phyloP scores from a whole-genome alignment of 1,284 basidiomycete species.

The Moesziomyces globuligerus region DNA sequence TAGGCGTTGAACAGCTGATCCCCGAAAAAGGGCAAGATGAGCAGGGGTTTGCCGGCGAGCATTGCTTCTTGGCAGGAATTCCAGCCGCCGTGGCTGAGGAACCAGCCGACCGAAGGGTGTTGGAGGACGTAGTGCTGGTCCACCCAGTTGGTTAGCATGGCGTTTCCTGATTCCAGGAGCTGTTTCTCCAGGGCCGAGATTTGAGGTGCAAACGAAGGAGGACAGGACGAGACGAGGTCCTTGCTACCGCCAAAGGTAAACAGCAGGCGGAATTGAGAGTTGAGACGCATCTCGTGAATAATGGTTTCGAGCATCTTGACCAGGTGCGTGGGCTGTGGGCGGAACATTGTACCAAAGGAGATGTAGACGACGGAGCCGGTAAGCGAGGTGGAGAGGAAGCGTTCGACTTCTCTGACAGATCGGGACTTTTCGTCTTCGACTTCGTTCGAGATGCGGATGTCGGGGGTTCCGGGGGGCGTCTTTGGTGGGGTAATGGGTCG shows the following conservation, averaged over 20 bases:
- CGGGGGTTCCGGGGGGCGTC: conserved; percentile 1
- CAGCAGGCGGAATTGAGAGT: not conserved
- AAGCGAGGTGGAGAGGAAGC: not conserved
- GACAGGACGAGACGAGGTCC: conserved; percentile 6
- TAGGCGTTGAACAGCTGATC: conserved; percentile 13
- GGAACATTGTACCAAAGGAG: conserved; percentile 16
- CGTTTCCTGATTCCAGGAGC: not conserved
- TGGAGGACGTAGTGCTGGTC: conserved; percentile 9
- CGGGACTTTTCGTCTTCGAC: not conserved
- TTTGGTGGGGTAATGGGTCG: conserved; percentile 1
- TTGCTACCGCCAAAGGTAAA: conserved; percentile 11
- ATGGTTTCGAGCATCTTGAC: conserved; percentile 14
- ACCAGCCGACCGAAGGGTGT: conserved; percentile 8
- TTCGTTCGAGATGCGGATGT: too few species aligned
- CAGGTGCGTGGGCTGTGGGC: conserved; percentile 3
- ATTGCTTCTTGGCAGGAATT: conserved; percentile 9
- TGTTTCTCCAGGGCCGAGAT: not conserved
- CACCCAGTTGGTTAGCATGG: conserved; percentile 4
- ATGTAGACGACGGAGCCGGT: conserved; percentile 10
- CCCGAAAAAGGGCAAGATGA: conserved; percentile 11
- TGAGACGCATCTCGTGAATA: conserved; percentile 4
- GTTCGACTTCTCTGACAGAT: conserved; percentile 1
- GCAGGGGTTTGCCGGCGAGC: conserved; percentile 8
- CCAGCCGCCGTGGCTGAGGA: conserved; percentile 18
- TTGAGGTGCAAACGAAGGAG: not conserved